Evolutionary conservation across 495 filamentous ascomycete genomes (phyloP), one percentile per base, ranked within the genome.

Genomic region (Chaetomium fimeti): DNA sequence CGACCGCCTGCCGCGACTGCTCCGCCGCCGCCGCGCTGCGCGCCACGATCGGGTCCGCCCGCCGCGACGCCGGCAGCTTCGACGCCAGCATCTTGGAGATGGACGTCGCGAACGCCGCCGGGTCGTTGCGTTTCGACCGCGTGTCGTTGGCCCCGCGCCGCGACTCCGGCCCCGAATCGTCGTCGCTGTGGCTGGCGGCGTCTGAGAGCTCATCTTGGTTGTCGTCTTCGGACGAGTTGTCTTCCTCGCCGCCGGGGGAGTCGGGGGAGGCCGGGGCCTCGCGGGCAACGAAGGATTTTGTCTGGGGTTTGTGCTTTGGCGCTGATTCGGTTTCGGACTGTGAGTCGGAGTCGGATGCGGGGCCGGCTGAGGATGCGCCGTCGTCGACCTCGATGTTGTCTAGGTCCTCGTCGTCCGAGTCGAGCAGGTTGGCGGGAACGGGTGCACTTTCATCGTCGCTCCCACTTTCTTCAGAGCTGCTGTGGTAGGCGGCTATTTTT

Each of bases 51-150:
- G 94, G 95, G 69, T 98, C 95, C 48, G 84, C 81, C 22, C 93
- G 89, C 64, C 90, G 88, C 16, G 88, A 83, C 9, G 84, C 87
- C 0, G 92, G 87, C 3, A 98, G 81, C 77, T 98, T 98, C 60
- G 89, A 90, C 36, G 84, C 82, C 24, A 98, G 83, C 77, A 98
- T 98, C 71, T 92, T 92, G 68, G 88, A 86, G 71, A 98, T 94
- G 45, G 92, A 93, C 25, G 86, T 92, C 9, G 92, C 90, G 78
- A 98, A 97, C 53, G 89, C 91, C 61, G 82, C 78, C 15, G 94
- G 92, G 76, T 98, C 93, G 74, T 97, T 93, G 66, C 92, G 90
- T 74, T 96, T 94, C 7, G 79, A 80, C 75, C 79, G 82, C 24
- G 79, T 67, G 57, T 56, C 69, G 66, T 32, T 12, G 47, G 65